A percentile compares a stretch with the other conserved stretches of the same genome.
phyloP scores from a whole-genome alignment of 2,329 filamentous ascomycete species.

The Diaporthe ampelina region DNA sequence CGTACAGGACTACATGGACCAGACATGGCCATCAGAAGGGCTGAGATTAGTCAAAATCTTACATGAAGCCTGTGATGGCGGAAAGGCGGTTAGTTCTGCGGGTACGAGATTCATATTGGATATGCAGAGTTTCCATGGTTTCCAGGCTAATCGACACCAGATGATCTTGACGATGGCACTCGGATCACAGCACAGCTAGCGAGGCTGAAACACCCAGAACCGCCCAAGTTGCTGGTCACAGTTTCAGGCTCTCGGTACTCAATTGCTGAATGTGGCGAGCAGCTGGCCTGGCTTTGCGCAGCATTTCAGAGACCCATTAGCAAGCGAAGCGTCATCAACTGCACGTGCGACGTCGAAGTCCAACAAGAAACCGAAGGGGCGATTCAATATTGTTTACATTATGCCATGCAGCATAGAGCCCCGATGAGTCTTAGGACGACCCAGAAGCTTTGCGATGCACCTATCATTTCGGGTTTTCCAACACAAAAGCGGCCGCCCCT shows the following conservation, averaged over 20 bases:
- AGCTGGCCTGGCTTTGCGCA: conserved; percentile 1
- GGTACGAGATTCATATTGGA: background rate
- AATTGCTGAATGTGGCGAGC: background rate
- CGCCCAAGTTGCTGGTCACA: background rate
- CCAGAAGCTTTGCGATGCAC: background rate
- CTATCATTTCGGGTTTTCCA: background rate
- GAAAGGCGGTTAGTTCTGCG: too few species aligned
- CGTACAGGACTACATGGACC: background rate
- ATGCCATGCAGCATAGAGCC: background rate
- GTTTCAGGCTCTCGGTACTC: background rate
- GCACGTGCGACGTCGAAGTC: background rate
- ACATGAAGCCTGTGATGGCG: background rate
- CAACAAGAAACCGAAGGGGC: background rate
- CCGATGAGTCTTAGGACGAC: background rate
- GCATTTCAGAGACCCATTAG: background rate
- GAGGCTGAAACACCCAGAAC: background rate
- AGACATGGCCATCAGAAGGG: background rate
- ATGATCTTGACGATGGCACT: background rate
- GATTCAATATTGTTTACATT: background rate
- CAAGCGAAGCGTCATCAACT: background rate
- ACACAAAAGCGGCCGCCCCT: background rate
- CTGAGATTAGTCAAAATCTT: background rate
- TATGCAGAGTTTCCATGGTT: too few species aligned
- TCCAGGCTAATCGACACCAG: background rate
- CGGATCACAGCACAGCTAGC: background rate